Conservation (phyloP, 202 grass and related monocot species). For the Hordeum pubiflorum region DNA sequence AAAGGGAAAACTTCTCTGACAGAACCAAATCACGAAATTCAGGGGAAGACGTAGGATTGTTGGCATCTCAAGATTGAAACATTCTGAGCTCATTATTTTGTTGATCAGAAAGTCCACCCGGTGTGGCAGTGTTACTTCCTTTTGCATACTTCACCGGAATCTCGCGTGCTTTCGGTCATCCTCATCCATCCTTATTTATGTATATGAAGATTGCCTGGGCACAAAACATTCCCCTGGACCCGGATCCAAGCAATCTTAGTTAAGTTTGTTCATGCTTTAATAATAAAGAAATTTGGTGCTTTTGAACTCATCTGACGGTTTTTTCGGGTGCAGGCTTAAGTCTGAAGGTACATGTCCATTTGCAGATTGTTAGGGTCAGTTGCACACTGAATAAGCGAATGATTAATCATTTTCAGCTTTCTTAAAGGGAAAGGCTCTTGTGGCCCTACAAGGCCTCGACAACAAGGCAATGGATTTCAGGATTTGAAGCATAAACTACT, state of each 20-base stretch:
- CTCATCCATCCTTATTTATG: background rate
- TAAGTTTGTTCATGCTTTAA: background rate
- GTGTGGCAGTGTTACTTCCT: background rate
- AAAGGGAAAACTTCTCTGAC: background rate
- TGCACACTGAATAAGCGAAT: background rate
- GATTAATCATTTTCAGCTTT: background rate
- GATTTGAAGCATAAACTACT: background rate
- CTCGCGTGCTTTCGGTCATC: conserved; percentile 3
- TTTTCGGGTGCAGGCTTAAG: background rate
- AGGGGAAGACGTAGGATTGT: background rate
- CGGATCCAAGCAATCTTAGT: background rate
- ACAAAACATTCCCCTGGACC: background rate
- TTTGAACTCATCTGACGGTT: background rate
- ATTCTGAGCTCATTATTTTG: background rate
- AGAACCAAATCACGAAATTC: background rate
- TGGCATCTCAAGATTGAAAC: background rate
- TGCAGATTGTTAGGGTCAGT: background rate
- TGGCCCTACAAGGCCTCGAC: background rate
- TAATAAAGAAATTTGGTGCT: background rate
- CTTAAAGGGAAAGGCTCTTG: background rate
- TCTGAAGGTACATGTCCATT: background rate
- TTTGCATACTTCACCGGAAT: background rate
- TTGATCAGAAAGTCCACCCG: background rate
- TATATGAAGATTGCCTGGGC: background rate
- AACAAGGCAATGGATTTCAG: background rate